A percentile compares a stretch with the other conserved stretches of the same genome.
Evolutionary conservation across 306 rosid genomes (phyloP).

Genomic region (Ormosia semicastrata): DNA sequence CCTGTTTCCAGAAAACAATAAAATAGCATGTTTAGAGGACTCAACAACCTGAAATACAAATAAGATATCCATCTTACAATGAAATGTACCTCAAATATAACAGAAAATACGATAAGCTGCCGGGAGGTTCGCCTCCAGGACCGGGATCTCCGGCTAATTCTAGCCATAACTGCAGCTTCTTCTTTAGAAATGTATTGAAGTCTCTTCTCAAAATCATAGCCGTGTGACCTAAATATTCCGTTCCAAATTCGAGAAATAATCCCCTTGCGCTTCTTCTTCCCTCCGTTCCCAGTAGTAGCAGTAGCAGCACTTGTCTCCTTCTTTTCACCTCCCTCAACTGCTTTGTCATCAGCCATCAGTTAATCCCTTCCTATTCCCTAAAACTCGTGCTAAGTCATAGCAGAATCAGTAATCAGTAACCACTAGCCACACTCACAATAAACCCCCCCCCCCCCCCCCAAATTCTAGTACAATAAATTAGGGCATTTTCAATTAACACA

Average conservation of each 20-base stretch:
- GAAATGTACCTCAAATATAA: constrained; percentile 65
- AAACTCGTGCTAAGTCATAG: neutral
- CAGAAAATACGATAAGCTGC: constrained; percentile 57
- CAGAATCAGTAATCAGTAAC: neutral
- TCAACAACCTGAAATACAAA: neutral
- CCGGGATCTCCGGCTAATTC: constrained; percentile 64
- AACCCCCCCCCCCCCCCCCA: no score
- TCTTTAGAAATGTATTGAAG: constrained; percentile 73
- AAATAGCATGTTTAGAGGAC: neutral
- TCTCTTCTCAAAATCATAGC: constrained; percentile 89
- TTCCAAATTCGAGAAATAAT: constrained; percentile 70
- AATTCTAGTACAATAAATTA: no score
- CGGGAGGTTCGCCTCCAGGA: constrained; percentile 61
- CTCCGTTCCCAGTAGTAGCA: constrained; percentile 5
- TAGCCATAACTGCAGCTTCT: constrained; percentile 59
- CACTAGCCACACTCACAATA: neutral
- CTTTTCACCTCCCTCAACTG: constrained; percentile 45
- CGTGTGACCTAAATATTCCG: constrained; percentile 54
- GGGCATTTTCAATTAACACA: no score
- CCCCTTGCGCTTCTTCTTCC: constrained; percentile 52
- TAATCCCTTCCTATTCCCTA: neutral
- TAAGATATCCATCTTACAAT: neutral
- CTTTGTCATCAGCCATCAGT: constrained; percentile 69
- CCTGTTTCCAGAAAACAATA: neutral
- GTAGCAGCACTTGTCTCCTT: constrained; percentile 37